Percentiles rank a stretch among this genome's conserved stretches.
Evolutionary conservation across 768 basidiomycete species (phyloP).

Genomic region (Steccherinum ochraceum): DNA sequence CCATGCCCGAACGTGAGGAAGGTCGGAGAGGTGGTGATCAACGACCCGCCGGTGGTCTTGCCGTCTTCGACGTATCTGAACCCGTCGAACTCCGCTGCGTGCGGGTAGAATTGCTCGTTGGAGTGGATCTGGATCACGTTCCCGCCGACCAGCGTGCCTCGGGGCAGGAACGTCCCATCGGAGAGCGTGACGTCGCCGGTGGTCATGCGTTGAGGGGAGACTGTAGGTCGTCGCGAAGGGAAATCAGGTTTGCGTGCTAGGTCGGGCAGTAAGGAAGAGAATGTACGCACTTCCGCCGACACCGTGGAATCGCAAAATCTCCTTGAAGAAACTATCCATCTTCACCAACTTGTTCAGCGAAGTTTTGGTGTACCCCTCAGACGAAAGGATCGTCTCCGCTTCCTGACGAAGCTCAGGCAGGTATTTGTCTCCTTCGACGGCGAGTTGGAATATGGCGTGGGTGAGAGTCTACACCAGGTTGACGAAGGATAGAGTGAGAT

Average conservation of each 20-base stretch:
- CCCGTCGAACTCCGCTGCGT: conserved; percentile 30
- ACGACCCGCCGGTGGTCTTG: conserved; percentile 24
- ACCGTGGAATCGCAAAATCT: conserved; percentile 32
- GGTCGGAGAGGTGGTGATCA: conserved; percentile 25
- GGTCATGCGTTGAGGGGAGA: conserved; percentile 21
- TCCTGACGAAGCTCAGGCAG: conserved; percentile 23
- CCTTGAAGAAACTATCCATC: conserved; percentile 46
- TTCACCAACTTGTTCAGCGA: conserved; percentile 35
- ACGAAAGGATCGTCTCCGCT: conserved; percentile 18
- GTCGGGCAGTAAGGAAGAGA: neutral
- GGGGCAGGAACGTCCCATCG: conserved; percentile 26
- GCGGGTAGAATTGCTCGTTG: conserved; percentile 17
- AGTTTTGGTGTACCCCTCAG: conserved; percentile 34
- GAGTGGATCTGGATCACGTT: conserved; percentile 13
- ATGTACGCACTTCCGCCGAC: conserved; percentile 16
- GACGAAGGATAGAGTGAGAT: no score
- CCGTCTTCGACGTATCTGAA: conserved; percentile 40
- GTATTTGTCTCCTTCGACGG: conserved; percentile 23
- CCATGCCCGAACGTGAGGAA: conserved; percentile 23
- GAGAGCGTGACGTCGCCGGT: conserved; percentile 28
- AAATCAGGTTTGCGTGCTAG: neutral
- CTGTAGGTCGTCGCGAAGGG: conserved; percentile 10
- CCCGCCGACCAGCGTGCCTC: conserved; percentile 15
- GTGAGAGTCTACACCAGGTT: conserved; percentile 19
- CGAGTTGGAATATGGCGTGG: conserved; percentile 23